Conservation (phyloP, 257 asterid genomes). For the Eucommia ulmoides region DNA sequence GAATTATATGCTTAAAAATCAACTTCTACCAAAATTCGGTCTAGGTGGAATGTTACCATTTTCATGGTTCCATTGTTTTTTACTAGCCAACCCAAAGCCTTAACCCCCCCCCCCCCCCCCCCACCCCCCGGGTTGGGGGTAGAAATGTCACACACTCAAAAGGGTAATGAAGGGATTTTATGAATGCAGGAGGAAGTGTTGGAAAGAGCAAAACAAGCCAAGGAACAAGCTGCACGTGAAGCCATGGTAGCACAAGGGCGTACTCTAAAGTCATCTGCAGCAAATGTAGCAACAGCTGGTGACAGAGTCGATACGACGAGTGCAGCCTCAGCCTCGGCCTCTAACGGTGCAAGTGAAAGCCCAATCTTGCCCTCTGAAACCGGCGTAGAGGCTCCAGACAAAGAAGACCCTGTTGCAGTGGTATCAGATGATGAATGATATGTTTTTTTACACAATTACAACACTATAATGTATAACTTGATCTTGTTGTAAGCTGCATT, state of each 20-base stretch:
- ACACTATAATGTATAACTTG: too few species aligned
- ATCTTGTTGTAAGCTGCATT: too few species aligned
- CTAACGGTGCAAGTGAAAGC: constrained; percentile 10
- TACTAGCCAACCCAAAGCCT: too few species aligned
- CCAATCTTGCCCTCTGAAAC: constrained; percentile 7
- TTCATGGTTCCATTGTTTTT: too few species aligned
- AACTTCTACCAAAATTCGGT: too few species aligned
- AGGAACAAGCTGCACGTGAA: constrained; percentile 60
- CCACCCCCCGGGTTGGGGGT: too few species aligned
- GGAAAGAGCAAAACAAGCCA: constrained; percentile 72
- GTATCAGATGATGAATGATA: constrained; percentile 25
- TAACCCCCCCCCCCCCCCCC: too few species aligned
- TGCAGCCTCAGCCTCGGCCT: constrained; percentile 7
- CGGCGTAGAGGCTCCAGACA: constrained; percentile 1
- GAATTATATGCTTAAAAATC: too few species aligned
- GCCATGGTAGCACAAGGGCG: constrained; percentile 40
- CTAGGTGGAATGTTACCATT: too few species aligned
- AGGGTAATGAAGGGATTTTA: neutral
- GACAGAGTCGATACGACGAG: constrained; percentile 14
- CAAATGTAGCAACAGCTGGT: constrained; percentile 13
- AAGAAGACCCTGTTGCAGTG: constrained; percentile 23
- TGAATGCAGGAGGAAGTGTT: constrained; percentile 63
- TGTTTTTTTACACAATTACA: too few species aligned
- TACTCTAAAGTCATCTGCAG: constrained; percentile 16
- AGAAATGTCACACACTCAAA: too few species aligned